These are phyloP conservation scores for Colletotrichum shisoi DNA, from an alignment of 2,329 filamentous ascomycete species.

Conservation along the genomic window DNA sequence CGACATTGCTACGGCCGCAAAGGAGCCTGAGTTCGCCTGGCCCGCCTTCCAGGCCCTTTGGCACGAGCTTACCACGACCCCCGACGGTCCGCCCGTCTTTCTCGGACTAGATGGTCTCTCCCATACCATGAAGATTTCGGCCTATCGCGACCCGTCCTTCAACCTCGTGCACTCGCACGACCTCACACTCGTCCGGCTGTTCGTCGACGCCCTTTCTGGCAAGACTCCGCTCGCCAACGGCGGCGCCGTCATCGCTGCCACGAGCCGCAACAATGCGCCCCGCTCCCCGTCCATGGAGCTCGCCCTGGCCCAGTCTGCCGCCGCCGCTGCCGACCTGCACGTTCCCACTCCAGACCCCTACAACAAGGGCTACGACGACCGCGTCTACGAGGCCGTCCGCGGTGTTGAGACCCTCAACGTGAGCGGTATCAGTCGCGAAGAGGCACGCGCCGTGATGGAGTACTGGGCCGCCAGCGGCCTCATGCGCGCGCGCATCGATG, in stretches of 20 bases:
- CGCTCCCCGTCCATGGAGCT: constrained; percentile 72
- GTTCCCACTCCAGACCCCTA: constrained; percentile 61
- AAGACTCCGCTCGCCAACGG: constrained; percentile 70
- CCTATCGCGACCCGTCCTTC: constrained; percentile 76
- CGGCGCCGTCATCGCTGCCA: constrained; percentile 78
- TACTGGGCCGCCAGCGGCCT: constrained; percentile 92
- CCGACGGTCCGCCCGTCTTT: constrained; percentile 67
- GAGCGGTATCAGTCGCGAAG: constrained; percentile 73
- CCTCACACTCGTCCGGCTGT: constrained; percentile 76
- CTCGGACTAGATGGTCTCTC: constrained; percentile 80
- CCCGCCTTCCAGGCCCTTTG: constrained; percentile 81
- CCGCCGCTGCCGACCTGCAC: constrained; percentile 50
- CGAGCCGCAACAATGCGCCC: constrained; percentile 74
- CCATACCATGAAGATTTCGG: constrained; percentile 80
- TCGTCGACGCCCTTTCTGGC: constrained; percentile 75
- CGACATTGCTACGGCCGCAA: constrained; percentile 73
- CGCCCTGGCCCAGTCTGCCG: constrained; percentile 66
- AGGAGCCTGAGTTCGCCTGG: constrained; percentile 81
- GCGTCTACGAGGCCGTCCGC: constrained; percentile 62
- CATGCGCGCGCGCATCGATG: constrained; percentile 73
- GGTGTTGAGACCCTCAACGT: constrained; percentile 64
- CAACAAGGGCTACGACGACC: constrained; percentile 63
- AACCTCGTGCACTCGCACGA: constrained; percentile 86
- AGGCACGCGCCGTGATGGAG: constrained; percentile 83
- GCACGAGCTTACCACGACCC: constrained; percentile 72